Evolutionary conservation across 1,284 basidiomycete species (phyloP), one percentile per base, ranked within the genome.

Genomic region (Puccinia hordei): DNA sequence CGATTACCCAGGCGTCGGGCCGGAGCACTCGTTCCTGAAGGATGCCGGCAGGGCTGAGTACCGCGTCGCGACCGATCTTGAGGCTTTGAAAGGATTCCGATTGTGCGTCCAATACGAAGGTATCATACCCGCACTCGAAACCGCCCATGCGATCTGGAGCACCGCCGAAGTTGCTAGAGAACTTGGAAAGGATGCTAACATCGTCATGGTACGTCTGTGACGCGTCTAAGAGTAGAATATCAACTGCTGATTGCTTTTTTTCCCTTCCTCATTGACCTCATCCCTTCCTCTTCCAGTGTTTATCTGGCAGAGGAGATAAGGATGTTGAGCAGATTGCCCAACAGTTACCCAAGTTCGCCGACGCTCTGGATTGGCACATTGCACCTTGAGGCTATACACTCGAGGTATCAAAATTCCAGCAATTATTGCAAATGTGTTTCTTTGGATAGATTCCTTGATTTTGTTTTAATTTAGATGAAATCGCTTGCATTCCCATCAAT

Each of bases 121-220:
- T 46, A 99, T 99, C 85, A 98, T 99, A 84, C 97, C 96, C 38
- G 95, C 97, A 30, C 88, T 99, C 81, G 97, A 99, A 87, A 96
- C 94, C 0, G 91, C 93, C 33, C 97, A 99, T 87, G 97, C 95
- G 12, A 90, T 99, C 84, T 98, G 95, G 94, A 91, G 92, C 68
- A 94, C 92, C 27, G 89, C 97, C 75, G 89, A 92, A 74, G 87
- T 94, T 41, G 96, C 97, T 9, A 94, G 92, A 87, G 91, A 90
- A 1, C 86, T 99, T 85, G 89, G 91, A 0, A 92, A 92, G 84
- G 94, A 95, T 81, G 86, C 91, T 68, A 92, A 98, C 86, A 88
- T 99, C 38, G 94, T 99, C 73, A 91, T 99, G 80, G 94, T 80
- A 63, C 19, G n/a, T 38, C 19, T 41, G 38, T 41, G 38, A 12